Evolutionary conservation across 805 yeast species (phyloP), one percentile per base, ranked within the genome.

Genomic region (Clavispora carvajalis): DNA sequence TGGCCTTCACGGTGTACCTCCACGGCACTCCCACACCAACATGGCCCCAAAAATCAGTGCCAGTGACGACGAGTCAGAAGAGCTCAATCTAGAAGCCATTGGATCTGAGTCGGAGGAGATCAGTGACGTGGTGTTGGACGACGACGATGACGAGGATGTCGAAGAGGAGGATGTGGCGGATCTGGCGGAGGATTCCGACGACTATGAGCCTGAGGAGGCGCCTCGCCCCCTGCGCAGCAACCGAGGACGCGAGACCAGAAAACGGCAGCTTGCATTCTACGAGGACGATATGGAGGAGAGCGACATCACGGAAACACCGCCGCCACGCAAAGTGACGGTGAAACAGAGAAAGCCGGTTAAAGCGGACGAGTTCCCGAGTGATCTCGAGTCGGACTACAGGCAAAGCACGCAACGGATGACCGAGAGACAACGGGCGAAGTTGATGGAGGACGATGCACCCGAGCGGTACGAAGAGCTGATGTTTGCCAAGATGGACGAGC

Each of bases 371-470:
- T 46, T 40, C 24, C 56, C 65, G 31, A 62, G 69, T 1, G 73
- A 69, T 40, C 69, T 65, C 36, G 77, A 69, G 40, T 63, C 66
- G 6, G 74, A 68, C 37, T 71, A 69, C 46, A 67, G 67, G 34
- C 71, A 75, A 2, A 79, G 76, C 49, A 43, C 68, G 16, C 57
- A 74, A 13, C 66, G 71, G 38, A 67, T 76, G 74, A 77, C 82
- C 1, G 82, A 76, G 43, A 57, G 82, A 46, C 83, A 78, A 54
- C 56, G 80, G 36, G 71, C 77, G 4, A 65, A 69, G 46, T 66
- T 55, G 33, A 28, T 28, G 31, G 75, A 69, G 16, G 59, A 54
- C 34, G 54, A 48, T 22, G 34, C 41, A 11, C 21, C 40, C 15
- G 50, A 44, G 22, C 34, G 29, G 24, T 38, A 43, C 41, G 52